Conservation (phyloP, 805 yeast species). For the Metschnikowia anglica region DNA sequence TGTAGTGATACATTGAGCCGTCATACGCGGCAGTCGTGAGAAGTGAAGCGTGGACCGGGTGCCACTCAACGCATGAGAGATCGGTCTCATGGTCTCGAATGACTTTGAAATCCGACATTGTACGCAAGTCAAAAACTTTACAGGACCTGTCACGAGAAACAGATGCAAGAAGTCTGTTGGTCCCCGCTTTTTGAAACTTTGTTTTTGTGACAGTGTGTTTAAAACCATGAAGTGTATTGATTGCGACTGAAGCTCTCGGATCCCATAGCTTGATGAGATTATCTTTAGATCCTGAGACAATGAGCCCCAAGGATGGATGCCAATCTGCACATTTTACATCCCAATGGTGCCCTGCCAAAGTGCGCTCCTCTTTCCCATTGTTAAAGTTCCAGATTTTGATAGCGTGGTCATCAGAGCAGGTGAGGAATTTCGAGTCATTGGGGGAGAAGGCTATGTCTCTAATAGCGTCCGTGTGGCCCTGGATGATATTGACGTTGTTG, state of each 20-base stretch:
- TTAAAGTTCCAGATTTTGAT: constrained; percentile 94
- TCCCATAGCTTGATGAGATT: constrained; percentile 94
- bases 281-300: constrained; percentile 94
- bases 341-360: constrained; percentile 94
- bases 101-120: constrained; percentile 72
- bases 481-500: constrained; percentile 83
- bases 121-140: constrained; percentile 81
- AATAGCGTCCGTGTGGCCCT: constrained; percentile 76
- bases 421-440: constrained; percentile 86
- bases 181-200: constrained; percentile 81
- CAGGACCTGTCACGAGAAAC: constrained; percentile 87
- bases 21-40: constrained; percentile 85
- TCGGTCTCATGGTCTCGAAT: constrained; percentile 82
- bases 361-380: constrained; percentile 78
- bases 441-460: constrained; percentile 89
- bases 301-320: constrained; percentile 86
- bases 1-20: constrained; percentile 80
- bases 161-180: constrained; percentile 71
- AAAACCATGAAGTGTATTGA: constrained; percentile 84
- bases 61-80: constrained; percentile 85
- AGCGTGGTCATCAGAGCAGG: constrained; percentile 89
- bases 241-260: constrained; percentile 74
- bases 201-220: constrained; percentile 91
- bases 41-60: constrained; percentile 79
- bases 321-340: constrained; percentile 97